Percentiles rank a stretch among this genome's conserved stretches.
phyloP scores from a whole-genome alignment of 1,284 basidiomycete genomes.

The Pterulicium gracile region DNA sequence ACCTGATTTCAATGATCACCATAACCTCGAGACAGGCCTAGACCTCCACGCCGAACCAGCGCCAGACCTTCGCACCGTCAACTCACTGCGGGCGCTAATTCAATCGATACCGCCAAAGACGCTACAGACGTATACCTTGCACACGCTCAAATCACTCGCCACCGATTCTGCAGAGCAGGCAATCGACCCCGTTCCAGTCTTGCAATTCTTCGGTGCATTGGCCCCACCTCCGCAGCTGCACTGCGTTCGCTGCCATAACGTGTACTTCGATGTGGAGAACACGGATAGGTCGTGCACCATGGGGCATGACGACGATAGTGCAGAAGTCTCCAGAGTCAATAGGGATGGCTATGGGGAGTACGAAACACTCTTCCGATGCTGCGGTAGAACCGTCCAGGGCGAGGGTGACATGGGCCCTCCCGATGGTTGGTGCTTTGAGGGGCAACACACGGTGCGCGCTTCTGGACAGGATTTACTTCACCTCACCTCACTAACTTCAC shows the following conservation, averaged over 20 bases:
- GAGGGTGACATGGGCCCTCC: conserved; percentile 71
- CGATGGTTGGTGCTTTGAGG: conserved; percentile 77
- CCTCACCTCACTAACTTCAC: neutral
- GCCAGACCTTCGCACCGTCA: neutral
- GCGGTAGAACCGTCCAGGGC: conserved; percentile 56
- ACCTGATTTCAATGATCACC: too few relatives aligned
- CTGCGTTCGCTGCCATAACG: conserved; percentile 62
- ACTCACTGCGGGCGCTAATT: conserved; percentile 36
- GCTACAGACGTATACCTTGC: conserved; percentile 43
- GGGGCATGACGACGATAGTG: conserved; percentile 42
- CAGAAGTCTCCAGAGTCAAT: conserved; percentile 35
- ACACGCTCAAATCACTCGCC: conserved; percentile 11
- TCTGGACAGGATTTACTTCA: neutral
- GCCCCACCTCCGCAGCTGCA: conserved; percentile 55
- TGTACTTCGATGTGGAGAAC: conserved; percentile 48
- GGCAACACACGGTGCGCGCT: conserved; percentile 54
- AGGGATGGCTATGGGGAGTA: conserved; percentile 23
- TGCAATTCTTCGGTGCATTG: conserved; percentile 45
- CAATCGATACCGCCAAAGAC: conserved; percentile 53
- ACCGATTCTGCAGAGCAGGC: conserved; percentile 17
- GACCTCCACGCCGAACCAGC: neutral
- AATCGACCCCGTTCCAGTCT: conserved; percentile 28
- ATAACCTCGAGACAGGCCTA: too few relatives aligned
- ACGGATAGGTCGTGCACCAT: conserved; percentile 43
- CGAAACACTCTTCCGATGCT: conserved; percentile 59